Evolutionary conservation across 306 rosid species (phyloP), one percentile per base, ranked within the genome.

Genomic region (Quercus engelmannii): DNA sequence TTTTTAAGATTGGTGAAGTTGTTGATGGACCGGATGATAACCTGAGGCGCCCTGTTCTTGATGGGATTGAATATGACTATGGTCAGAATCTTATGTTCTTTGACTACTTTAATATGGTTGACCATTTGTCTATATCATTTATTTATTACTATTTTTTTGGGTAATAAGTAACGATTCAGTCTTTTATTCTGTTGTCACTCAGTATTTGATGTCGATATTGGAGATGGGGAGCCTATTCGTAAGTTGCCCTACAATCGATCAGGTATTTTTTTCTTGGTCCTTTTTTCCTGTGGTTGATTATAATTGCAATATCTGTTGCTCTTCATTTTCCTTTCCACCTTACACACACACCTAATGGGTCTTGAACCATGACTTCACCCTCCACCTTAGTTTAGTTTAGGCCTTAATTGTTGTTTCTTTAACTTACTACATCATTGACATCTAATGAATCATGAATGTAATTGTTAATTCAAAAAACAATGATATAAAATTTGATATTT

Each of bases 201-300:
- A 95, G 99, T 95, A 78, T 95, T 95, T 88, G 98, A 95, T 83
- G 99, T 95, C 17, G 96, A 95, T 71, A 95, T 95, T 84, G 98
- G 92, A 83, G 99, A 92, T 81, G 99, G 99, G 12, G 88, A 89
- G 89, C 99, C 99, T 71, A 82, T 82, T 64, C 93, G 98, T 23
- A 95, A 95, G 86, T 82, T 95, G 90, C 99, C 99, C 38, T 91
- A 90, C 91, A 92, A 92, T 76, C 90, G 86, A 80, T 85, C 97
- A 82, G 98, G 99, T 95, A 85, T 61, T 46, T 61, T 21, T 74
- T 75, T 83, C 49, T 78, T 46, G 63, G 59, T 76, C 33, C 58
- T 41, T 3, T 68, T n/a, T 73, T 23, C 25, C 64, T 69, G 67
- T 30, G 17, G 26, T 61, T 19, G 7, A 59, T 46, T 69, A 43